phyloP scores from a whole-genome alignment of 148 eudicot species.

The Diospyros kaki region DNA sequence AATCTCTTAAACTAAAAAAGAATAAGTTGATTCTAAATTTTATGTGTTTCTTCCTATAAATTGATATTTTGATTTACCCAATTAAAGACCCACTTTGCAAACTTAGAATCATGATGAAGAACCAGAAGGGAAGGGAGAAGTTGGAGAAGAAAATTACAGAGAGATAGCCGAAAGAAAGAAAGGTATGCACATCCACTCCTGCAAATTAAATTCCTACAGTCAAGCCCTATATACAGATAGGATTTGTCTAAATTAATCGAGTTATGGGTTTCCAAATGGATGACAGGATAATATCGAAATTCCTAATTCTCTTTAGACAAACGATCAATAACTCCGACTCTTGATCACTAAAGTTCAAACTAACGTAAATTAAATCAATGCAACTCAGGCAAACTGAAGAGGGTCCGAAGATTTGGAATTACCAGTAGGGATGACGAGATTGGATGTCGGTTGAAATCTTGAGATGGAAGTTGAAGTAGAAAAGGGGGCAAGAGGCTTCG shows the following conservation, averaged over 20 bases:
- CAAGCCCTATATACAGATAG: too few species aligned
- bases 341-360: not conserved
- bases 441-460: slow-evolving; percentile 11
- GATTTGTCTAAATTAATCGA: too few species aligned
- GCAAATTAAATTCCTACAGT: too few species aligned
- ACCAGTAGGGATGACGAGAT: slow-evolving; percentile 7
- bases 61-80: too few species aligned
- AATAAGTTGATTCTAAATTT: not conserved
- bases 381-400: not conserved
- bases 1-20: not conserved
- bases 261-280: too few species aligned
- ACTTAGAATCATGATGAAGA: too few species aligned
- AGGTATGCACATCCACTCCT: too few species aligned
- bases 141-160: too few species aligned
- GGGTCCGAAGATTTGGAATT: not conserved
- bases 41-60: not conserved
- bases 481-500: not conserved
- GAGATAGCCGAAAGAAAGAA: too few species aligned
- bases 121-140: too few species aligned
- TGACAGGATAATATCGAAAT: too few species aligned
- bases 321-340: not conserved
- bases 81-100: not conserved
- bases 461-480: slow-evolving; percentile 7
- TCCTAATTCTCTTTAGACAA: too few species aligned
- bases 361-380: not conserved